Percentiles rank a stretch among this genome's conserved stretches.
phyloP scores from a whole-genome alignment of 192 early-diverging fungal genomes.

The Kappamyces sp. region DNA sequence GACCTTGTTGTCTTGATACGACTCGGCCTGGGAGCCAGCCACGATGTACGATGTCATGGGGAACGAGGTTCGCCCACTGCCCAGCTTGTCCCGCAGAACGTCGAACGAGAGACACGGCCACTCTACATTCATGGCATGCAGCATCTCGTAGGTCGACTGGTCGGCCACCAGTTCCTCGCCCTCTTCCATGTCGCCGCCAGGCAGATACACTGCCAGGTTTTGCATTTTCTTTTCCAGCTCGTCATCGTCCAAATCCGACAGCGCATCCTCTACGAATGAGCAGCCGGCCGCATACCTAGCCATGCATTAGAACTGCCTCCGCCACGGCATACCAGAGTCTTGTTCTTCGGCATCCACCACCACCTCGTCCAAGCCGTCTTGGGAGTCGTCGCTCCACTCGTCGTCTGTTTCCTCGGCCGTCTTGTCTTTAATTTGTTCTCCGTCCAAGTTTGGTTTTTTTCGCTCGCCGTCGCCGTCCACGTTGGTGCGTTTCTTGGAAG shows the following conservation, averaged over 20 bases:
- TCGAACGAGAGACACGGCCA: constrained; percentile 98
- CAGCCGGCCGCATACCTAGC: too few relatives aligned
- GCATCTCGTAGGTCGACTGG: constrained; percentile 92
- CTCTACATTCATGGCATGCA: constrained; percentile 84
- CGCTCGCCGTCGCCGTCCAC: too few relatives aligned
- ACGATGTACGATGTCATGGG: constrained; percentile 90
- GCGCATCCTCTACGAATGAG: constrained; percentile 32
- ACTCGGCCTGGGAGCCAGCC: constrained; percentile 87
- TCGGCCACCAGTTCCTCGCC: constrained; percentile 92
- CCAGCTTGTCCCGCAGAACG: constrained; percentile 81
- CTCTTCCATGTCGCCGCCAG: constrained; percentile 77
- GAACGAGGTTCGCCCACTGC: constrained; percentile 70
- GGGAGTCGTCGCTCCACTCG: constrained; percentile 81
- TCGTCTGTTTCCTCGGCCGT: constrained; percentile 23
- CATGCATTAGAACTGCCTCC: too few relatives aligned
- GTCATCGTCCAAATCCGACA: constrained; percentile 47
- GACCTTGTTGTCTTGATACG: constrained; percentile 78
- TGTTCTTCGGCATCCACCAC: constrained; percentile 64
- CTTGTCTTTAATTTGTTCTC: too few relatives aligned
- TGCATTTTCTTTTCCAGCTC: constrained; percentile 54
- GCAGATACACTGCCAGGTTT: constrained; percentile 74
- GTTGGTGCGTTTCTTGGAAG: too few relatives aligned
- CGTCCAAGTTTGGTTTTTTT: too few relatives aligned
- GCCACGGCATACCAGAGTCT: constrained; percentile 29
- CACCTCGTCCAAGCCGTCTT: constrained; percentile 91